phyloP scores from a whole-genome alignment of 2,329 filamentous ascomycete genomes.

The Aspergillus oerlinghausenensis region DNA sequence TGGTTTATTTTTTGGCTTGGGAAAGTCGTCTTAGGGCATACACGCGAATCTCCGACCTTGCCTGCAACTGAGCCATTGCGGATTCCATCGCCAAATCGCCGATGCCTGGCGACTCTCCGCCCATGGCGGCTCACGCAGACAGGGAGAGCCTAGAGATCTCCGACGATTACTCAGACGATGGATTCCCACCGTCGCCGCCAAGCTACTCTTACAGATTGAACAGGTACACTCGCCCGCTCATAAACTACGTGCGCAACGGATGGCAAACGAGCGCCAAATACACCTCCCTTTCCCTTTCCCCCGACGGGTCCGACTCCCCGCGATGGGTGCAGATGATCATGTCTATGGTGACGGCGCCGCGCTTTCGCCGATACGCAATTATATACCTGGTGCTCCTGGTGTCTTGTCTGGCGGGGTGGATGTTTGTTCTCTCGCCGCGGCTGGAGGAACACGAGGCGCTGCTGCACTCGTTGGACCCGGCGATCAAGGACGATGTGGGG shows the following conservation, averaged over 20 bases:
- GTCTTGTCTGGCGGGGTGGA: slow-evolving; percentile 31
- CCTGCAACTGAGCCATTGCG: background rate
- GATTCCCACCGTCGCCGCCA: slow-evolving; percentile 10
- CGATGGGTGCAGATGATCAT: slow-evolving; percentile 22
- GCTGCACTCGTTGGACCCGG: slow-evolving; percentile 28
- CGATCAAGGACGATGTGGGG: slow-evolving; percentile 21
- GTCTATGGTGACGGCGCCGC: slow-evolving; percentile 36
- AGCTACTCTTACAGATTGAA: slow-evolving; percentile 10
- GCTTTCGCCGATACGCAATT: slow-evolving; percentile 37
- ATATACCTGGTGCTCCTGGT: slow-evolving; percentile 32
- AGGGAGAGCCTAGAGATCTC: slow-evolving; percentile 29
- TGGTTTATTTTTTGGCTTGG: background rate
- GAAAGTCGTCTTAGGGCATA: background rate
- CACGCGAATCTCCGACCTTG: background rate
- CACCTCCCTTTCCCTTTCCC: slow-evolving; percentile 14
- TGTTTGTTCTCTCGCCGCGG: slow-evolving; percentile 25
- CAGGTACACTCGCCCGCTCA: slow-evolving; percentile 27
- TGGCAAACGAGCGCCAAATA: slow-evolving; percentile 30
- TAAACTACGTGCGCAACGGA: slow-evolving; percentile 37
- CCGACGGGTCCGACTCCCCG: slow-evolving; percentile 15
- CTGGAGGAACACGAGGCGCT: slow-evolving; percentile 30
- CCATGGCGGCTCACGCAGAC: slow-evolving; percentile 7
- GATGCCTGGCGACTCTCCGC: background rate
- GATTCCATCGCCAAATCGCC: background rate
- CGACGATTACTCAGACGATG: slow-evolving; percentile 28